Conservation (phyloP, 2,329 filamentous ascomycete genomes). For the Colletotrichum graminicola region DNA sequence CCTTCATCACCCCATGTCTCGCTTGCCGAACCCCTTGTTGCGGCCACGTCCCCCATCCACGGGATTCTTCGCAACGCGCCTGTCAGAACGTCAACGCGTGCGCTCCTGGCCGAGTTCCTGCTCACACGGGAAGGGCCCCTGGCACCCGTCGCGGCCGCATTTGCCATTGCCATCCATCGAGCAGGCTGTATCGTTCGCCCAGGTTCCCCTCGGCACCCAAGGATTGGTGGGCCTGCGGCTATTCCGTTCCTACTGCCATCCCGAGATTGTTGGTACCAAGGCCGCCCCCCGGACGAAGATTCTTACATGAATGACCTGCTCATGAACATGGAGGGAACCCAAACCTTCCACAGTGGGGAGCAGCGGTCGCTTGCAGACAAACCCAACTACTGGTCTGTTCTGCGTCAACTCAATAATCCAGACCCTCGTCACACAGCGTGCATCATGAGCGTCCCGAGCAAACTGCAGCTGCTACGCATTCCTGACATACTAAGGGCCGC, state of each 20-base stretch:
- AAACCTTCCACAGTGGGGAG: neutral
- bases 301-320: neutral
- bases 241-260: neutral
- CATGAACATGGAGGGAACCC: neutral
- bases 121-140: neutral
- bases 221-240: neutral
- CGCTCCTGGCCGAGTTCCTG: neutral
- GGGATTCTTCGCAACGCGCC: neutral
- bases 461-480: neutral
- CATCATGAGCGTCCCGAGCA: neutral
- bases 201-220: neutral
- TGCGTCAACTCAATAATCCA: neutral
- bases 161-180: neutral
- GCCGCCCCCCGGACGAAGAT: neutral
- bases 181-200: neutral
- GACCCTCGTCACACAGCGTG: neutral
- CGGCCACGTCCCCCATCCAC: neutral
- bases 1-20: neutral
- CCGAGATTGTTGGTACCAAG: neutral
- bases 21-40: neutral
- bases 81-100: neutral
- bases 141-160: neutral
- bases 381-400: neutral
- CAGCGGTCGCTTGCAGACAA: neutral
- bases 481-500: neutral